Conservation (phyloP, 1,139 yeast species). For the Pichia sp. region DNA sequence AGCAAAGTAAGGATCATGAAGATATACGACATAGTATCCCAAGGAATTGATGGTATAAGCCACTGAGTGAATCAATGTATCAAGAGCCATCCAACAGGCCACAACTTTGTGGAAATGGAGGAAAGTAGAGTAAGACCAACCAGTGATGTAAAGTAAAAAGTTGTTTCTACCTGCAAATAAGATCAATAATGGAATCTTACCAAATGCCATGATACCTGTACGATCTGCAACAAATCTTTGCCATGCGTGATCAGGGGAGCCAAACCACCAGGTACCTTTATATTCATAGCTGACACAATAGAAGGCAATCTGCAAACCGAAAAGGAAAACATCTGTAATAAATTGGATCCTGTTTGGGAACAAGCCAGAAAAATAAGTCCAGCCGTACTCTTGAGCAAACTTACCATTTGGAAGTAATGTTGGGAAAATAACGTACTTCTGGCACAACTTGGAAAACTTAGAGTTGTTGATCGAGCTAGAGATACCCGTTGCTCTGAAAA, state of each 20-base stretch:
- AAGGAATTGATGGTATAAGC: slow-evolving; percentile 1
- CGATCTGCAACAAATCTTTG: background rate
- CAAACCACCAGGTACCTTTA: background rate
- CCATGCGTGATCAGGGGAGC: background rate
- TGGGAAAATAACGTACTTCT: slow-evolving; percentile 17
- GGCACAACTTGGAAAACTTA: slow-evolving; percentile 6
- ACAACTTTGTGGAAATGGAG: slow-evolving; percentile 4
- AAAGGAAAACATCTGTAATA: slow-evolving; percentile 13
- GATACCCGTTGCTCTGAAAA: slow-evolving; percentile 17
- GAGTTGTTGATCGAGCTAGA: slow-evolving; percentile 18
- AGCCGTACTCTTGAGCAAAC: slow-evolving; percentile 10
- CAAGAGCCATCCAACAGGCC: slow-evolving; percentile 7
- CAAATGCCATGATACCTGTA: slow-evolving; percentile 5
- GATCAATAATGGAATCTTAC: slow-evolving; percentile 5
- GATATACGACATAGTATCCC: slow-evolving; percentile 15
- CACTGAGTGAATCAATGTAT: slow-evolving; percentile 5
- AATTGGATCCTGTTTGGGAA: slow-evolving; percentile 20
- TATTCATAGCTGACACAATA: slow-evolving; percentile 13
- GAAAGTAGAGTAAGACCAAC: slow-evolving; percentile 6
- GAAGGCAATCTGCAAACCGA: slow-evolving; percentile 15
- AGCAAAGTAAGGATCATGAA: slow-evolving; percentile 34
- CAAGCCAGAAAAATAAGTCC: slow-evolving; percentile 11
- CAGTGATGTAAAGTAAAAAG: slow-evolving; percentile 2
- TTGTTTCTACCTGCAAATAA: slow-evolving; percentile 8
- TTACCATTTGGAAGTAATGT: slow-evolving; percentile 18